Conservation (phyloP, 2,329 filamentous ascomycete species). For the Pezicula radicicola region DNA sequence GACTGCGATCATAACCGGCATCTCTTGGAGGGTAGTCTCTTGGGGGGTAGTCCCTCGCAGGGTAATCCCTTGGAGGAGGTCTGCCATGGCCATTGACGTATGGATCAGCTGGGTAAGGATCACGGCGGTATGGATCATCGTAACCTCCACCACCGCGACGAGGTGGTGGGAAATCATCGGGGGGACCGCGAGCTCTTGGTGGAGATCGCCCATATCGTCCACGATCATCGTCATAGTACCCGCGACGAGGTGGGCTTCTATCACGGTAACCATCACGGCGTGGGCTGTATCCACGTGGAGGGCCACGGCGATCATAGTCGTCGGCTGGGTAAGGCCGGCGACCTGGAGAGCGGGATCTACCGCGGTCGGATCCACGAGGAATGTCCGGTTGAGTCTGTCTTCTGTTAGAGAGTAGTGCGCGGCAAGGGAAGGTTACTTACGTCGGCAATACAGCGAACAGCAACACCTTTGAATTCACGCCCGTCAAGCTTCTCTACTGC, state of each 20-base stretch:
- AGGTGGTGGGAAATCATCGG: conserved; percentile 75
- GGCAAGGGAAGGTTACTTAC: conserved; percentile 48
- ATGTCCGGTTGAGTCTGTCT: conserved; percentile 75
- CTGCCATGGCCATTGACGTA: conserved; percentile 51
- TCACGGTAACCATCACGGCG: conserved; percentile 81
- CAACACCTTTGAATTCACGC: conserved; percentile 86
- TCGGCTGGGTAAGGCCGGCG: conserved; percentile 70
- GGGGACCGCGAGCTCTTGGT: conserved; percentile 65
- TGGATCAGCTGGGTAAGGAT: conserved; percentile 60
- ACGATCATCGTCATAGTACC: conserved; percentile 81
- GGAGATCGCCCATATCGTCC: conserved; percentile 80
- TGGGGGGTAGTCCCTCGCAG: conserved; percentile 25
- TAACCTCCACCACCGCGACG: conserved; percentile 51
- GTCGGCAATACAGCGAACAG: conserved; percentile 83
- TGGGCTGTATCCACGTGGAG: conserved; percentile 82
- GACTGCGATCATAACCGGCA: conserved; percentile 26
- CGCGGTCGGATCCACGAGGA: conserved; percentile 50
- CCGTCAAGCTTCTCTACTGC: conserved; percentile 94
- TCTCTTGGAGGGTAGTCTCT: conserved; percentile 11
- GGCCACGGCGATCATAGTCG: conserved; percentile 81
- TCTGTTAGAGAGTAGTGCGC: conserved; percentile 25
- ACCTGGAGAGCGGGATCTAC: conserved; percentile 75
- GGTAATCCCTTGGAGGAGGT: conserved; percentile 34
- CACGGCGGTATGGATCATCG: conserved; percentile 74
- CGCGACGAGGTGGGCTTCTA: conserved; percentile 74